Evolutionary conservation across 306 rosid genomes (phyloP), one percentile per base, ranked within the genome.

Genomic region (Clitoria ternatea): DNA sequence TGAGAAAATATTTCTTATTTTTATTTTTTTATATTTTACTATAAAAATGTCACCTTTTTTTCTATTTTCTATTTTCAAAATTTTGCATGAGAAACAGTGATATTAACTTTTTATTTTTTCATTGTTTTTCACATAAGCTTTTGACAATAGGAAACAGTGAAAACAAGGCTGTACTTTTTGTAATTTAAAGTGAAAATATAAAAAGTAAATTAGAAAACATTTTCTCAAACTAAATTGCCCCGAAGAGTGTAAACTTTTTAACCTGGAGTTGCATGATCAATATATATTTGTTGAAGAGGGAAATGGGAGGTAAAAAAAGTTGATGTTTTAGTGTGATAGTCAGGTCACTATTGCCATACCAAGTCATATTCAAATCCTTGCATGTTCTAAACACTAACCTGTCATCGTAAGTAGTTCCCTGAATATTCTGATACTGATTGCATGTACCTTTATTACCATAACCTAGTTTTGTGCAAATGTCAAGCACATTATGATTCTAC

Each of bases 241-340:
- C n/a, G n/a, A 45, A 57, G 27, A 66, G 30, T 22, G 74, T 44
- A 27, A 60, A 67, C 26, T 2, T 39, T 15, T 33, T 27, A 35
- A 24, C 47, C 24, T 45, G 3, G 22, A 39, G 69, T 52, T 72
- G 70, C 39, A 35, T 49, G 67, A 72, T 45, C 23, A 23, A 5
- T 43, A 20, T 39, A 36, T 44, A 18, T 42, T 64, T 75, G 52
- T 69, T 60, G 48, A 40, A 72, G 54, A 71, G 33, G 17, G 33
- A 27, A 72, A 33, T 43, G 47, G 40, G 56, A 29, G 47, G 40
- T 48, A 29, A 42, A 42, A 30, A 79, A 24, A 72, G 17, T 12
- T 48, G 13, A 56, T 5, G 4, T 36, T 48, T 22, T 66, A 24
- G 33, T 33, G 42, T 43, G 30, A 14, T 67, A 24, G 9, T 61